Percentiles rank a stretch among this genome's conserved stretches.
phyloP scores from a whole-genome alignment of 768 basidiomycete species.

The Asterophora parasitica region DNA sequence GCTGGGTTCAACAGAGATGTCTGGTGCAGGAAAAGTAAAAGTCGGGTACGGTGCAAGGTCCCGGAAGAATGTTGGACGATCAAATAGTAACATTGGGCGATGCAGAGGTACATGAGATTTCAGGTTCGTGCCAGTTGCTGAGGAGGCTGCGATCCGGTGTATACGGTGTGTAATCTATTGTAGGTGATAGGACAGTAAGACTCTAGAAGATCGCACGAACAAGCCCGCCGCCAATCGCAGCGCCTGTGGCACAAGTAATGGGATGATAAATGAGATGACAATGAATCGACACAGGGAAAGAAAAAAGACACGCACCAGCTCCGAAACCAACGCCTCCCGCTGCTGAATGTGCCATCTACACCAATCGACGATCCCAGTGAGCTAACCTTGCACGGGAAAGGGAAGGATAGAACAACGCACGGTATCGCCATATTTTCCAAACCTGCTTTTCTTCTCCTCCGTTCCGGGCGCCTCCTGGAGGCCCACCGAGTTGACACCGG shows the following conservation, averaged over 20 bases:
- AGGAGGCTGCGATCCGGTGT: too few species aligned
- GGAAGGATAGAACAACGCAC: constrained; percentile 30
- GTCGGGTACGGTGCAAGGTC: too few species aligned
- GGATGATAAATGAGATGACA: background rate
- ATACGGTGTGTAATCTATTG: too few species aligned
- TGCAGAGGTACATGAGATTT: too few species aligned
- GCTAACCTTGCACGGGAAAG: too few species aligned
- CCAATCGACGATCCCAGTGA: too few species aligned
- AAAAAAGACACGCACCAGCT: constrained; percentile 47
- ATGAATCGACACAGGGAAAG: background rate
- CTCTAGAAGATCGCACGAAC: constrained; percentile 30
- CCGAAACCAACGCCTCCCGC: constrained; percentile 38
- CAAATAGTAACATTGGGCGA: too few species aligned
- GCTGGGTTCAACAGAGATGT: too few species aligned
- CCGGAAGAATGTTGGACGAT: too few species aligned
- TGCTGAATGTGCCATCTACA: constrained; percentile 41
- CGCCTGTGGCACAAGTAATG: constrained; percentile 14
- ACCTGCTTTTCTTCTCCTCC: constrained; percentile 56
- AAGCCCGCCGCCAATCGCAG: constrained; percentile 31
- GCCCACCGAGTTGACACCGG: constrained; percentile 35
- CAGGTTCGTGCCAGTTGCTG: too few species aligned
- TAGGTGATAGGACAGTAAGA: too few species aligned
- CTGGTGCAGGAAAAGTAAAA: too few species aligned
- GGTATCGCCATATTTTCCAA: constrained; percentile 52
- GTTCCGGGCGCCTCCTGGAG: constrained; percentile 37